Base-by-base conservation (phyloP, 2,329 filamentous ascomycete species). In the Cryphonectria carpinicola region DNA sequence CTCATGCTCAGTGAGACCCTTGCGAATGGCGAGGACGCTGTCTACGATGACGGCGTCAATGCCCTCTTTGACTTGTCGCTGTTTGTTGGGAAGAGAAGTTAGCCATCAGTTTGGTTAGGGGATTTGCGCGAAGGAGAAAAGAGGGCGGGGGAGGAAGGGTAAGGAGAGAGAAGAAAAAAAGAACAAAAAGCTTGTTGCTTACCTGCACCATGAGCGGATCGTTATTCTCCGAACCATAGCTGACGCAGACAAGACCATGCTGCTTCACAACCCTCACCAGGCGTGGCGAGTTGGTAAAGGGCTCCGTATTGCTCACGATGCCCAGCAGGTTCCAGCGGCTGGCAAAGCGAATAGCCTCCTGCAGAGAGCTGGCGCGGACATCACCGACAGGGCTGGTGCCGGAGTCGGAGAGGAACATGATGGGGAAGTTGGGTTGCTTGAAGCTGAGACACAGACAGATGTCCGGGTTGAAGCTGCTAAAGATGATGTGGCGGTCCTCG, bases 21-120 rank as follows among this genome's bases (percentile, higher is more conserved):
- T 94, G 63, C 95, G 90, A 75, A 99, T 98, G 56, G 93, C 93
- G 41, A 98, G 87, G 3, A 99, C 95, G 73, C 90, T 96, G 79
- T 99, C 96, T 19, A 98, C 96, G 78, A 99, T 99, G 68, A 99
- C 95, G 1, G 96, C 96, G 79, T 99, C 96, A 73, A 99, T 98
- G 64, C 96, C 95, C 81, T 98, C 93, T 68, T 93, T 93, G 13
- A 97, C 93, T 90, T 99, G 96, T 73, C 92, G 84, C 90, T 95
- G 78, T 74, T 75, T 39, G 10, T 39, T 10, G 7, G 37, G 66
- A 74, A 8, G n/a, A 2, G 5, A 10, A 13, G 66, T 43, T 35
- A 56, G 56, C 54, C 41, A 37, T 17, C 22, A 19, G 4, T 19
- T 11, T 10, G 0, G 67, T 37, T 39, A 10, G 37, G 37, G 1